Conservation (phyloP, 768 basidiomycete species). For the Naganishia friedmannii region DNA sequence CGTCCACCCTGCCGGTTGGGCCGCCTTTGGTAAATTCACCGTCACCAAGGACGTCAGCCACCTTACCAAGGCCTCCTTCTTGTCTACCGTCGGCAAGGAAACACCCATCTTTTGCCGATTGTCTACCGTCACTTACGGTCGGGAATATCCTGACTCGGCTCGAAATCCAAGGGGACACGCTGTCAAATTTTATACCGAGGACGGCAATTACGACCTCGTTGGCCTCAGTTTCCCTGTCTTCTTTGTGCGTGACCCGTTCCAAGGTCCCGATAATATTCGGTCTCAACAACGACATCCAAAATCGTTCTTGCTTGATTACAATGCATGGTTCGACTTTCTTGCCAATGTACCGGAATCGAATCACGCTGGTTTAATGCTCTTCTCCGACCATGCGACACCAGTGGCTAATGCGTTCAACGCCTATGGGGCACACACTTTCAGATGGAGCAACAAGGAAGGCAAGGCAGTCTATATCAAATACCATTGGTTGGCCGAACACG, state of each 20-base stretch:
- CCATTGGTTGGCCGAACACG: constrained; percentile 41
- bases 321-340: constrained; percentile 50
- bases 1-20: constrained; percentile 45
- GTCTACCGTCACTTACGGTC: constrained; percentile 46
- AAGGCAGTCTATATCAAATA: constrained; percentile 44
- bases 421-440: constrained; percentile 44
- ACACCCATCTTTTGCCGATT: constrained; percentile 44
- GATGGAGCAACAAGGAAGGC: constrained; percentile 41
- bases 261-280: constrained; percentile 39
- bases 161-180: constrained; percentile 43
- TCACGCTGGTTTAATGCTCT: constrained; percentile 47
- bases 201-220: constrained; percentile 56
- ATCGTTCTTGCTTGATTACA: constrained; percentile 47
- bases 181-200: constrained; percentile 55
- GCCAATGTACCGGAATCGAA: constrained; percentile 45
- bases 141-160: constrained; percentile 39
- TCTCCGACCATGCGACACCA: constrained; percentile 48
- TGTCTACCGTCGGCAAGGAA: constrained; percentile 38
- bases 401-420: constrained; percentile 42
- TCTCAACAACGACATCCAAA: constrained; percentile 49
- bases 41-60: constrained; percentile 45
- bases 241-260: constrained; percentile 39
- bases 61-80: constrained; percentile 47
- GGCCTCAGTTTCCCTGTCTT: constrained; percentile 48
- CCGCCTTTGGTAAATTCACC: constrained; percentile 39